Conservation (phyloP, 139 green algal species). For the Closterium sp. region DNA sequence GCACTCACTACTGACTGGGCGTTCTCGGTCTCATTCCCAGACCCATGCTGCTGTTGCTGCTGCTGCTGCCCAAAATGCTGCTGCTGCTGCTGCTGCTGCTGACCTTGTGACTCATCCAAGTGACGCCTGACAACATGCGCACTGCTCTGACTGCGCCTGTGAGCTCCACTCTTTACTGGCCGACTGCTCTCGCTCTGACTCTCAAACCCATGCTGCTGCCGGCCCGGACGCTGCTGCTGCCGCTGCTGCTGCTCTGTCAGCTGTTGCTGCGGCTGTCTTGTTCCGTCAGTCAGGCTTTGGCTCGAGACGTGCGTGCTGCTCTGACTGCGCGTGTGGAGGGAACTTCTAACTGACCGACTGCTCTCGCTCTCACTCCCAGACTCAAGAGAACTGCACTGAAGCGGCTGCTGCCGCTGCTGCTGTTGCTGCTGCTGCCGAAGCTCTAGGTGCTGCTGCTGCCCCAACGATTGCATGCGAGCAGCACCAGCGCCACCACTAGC, state of each 20-base stretch:
- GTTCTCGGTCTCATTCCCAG: too few relatives aligned
- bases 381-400: background rate
- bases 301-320: background rate
- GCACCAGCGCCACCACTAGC: background rate
- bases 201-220: background rate
- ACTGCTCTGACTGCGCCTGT: background rate
- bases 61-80: background rate
- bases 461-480: background rate
- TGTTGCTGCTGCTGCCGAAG: background rate
- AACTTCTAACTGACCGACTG: background rate
- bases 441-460: background rate
- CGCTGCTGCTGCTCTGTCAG: background rate
- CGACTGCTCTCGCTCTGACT: background rate
- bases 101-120: background rate
- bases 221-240: background rate
- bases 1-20: too few relatives aligned
- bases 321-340: background rate
- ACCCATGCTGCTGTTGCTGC: background rate
- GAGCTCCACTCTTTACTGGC: background rate
- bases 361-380: background rate
- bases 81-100: background rate
- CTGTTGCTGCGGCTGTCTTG: background rate
- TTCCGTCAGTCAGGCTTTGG: background rate
- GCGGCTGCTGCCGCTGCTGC: background rate
- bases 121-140: background rate